Conservation (phyloP, 2,329 filamentous ascomycete species). For the Dothistroma pini region DNA sequence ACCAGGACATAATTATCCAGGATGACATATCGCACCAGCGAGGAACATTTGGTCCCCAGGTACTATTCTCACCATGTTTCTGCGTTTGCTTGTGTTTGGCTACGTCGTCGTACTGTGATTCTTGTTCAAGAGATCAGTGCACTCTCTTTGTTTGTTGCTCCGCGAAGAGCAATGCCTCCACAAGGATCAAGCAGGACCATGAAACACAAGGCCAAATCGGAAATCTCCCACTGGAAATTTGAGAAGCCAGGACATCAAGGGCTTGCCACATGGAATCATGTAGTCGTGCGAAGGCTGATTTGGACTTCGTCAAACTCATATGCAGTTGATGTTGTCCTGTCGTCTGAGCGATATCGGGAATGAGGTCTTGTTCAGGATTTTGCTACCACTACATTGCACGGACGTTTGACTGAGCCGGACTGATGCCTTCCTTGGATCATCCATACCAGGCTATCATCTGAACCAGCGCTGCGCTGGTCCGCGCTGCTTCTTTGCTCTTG, state of each 20-base stretch:
- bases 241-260: not conserved
- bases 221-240: not conserved
- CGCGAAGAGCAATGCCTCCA: not conserved
- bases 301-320: conserved; percentile 6
- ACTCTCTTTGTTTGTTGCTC: conserved; percentile 16
- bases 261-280: not conserved
- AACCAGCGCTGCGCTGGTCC: too few relatives aligned
- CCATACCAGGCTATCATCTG: not conserved
- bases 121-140: conserved; percentile 16
- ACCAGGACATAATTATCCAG: conserved; percentile 25
- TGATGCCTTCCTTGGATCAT: not conserved
- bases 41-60: conserved; percentile 37
- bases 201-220: not conserved
- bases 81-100: conserved; percentile 11
- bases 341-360: not conserved
- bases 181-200: not conserved
- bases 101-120: conserved; percentile 18
- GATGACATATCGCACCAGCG: conserved; percentile 38
- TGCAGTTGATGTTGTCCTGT: conserved; percentile 8
- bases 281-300: not conserved
- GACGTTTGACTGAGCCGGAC: not conserved
- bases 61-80: conserved; percentile 31
- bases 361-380: not conserved
- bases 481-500: too few relatives aligned
- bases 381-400: not conserved